Evolutionary conservation across 2,329 filamentous ascomycete genomes (phyloP), one percentile per base, ranked within the genome.

Genomic region (Zymoseptoria tritici): DNA sequence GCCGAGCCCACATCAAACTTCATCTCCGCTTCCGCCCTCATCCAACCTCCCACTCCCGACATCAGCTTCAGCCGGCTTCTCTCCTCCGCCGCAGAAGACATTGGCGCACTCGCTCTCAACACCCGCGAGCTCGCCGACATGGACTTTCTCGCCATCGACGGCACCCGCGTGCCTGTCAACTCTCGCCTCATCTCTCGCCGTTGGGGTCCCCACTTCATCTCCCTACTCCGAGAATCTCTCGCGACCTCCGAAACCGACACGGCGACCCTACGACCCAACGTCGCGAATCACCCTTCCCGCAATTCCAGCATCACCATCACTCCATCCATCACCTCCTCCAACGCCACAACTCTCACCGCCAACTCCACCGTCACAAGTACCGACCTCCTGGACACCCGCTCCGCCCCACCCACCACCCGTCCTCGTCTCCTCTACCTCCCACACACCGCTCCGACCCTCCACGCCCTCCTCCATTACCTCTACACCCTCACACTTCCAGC

Each of bases 191-290:
- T 97, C 16, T 88, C 89, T 9, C 84, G 91, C 26, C 82, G 94
- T 71, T 99, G 94, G 94, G 94, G 94, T 0, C 91, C 91, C 0
- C 97, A 96, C 72, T 97, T 99, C 76, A 91, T 96, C 58, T 90
- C 96, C 71, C 81, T 99, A 1, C 80, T 97, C 9, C 85, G 89
- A 26, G 92, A 97, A 74, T 90, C 89, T 51, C 80, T 81, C 4
- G 81, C 85, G 1, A 85, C 85, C 11, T 83, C 87, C 59, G 89
- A 87, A 1, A 76, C 85, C 22, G 91, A 96, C 66, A 83, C 87
- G 0, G 83, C 86, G 26, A 94, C 91, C 0, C 76, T 96, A 31
- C 83, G 91, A 53, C 87, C 89, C 1, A 80, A 81, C 3, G 62
- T 62, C 16, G 61, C 67, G 56, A 71, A 68, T 61, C 72, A 85